Evolutionary conservation across 306 rosid species (phyloP).

Genomic region (Nissolia schottii): DNA sequence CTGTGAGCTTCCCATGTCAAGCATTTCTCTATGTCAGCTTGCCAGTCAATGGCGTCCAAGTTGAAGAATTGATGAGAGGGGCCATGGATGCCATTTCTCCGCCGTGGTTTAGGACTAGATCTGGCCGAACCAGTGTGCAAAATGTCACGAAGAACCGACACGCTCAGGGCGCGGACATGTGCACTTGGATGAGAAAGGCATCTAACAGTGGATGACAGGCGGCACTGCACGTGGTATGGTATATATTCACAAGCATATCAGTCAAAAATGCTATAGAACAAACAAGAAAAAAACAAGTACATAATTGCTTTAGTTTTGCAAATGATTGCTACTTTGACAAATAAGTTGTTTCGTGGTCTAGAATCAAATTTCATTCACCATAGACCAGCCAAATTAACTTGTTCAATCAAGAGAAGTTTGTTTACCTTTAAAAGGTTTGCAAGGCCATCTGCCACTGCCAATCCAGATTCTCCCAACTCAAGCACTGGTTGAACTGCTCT

Average conservation of each 20-base stretch:
- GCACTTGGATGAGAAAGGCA: constrained; percentile 96
- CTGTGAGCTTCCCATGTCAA: constrained; percentile 89
- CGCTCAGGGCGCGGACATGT: constrained; percentile 76
- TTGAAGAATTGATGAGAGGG: constrained; percentile 56
- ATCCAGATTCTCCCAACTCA: constrained; percentile 84
- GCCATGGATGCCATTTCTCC: constrained; percentile 39
- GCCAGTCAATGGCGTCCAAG: constrained; percentile 67
- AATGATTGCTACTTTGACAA: background rate
- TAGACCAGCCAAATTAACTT: background rate
- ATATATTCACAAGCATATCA: constrained; percentile 19
- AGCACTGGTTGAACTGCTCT: constrained; percentile 82
- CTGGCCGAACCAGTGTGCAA: constrained; percentile 54
- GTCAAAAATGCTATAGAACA: background rate
- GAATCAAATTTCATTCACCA: constrained; percentile 1
- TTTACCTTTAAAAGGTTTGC: constrained; percentile 84
- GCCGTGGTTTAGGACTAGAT: constrained; percentile 41
- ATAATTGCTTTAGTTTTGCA: background rate
- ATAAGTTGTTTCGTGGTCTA: background rate
- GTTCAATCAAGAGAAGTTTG: background rate
- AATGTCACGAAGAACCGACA: constrained; percentile 89
- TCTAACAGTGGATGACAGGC: constrained; percentile 71
- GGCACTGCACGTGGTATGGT: constrained; percentile 69
- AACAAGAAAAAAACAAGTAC: background rate
- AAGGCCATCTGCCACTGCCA: constrained; percentile 92
- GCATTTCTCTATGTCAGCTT: constrained; percentile 74